These are phyloP conservation scores for Macrophomina pseudophaseolina DNA, from an alignment of 2,329 filamentous ascomycete genomes.

Conservation along the genomic window DNA sequence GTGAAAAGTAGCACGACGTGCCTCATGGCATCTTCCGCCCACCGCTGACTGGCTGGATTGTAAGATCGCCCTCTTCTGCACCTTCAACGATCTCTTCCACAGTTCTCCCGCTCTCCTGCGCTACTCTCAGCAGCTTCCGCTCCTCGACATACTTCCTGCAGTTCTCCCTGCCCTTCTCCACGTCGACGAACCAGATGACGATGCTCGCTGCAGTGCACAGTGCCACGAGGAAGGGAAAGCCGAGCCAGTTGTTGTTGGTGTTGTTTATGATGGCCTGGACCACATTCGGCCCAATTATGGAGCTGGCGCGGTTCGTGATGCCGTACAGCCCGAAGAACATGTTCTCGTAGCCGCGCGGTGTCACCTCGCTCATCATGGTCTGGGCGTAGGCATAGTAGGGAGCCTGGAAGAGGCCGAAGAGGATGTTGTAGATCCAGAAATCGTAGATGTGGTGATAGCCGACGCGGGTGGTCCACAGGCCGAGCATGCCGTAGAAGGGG, in stretches of 20 bases:
- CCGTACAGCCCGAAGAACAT: slow-evolving; percentile 73
- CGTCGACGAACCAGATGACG: slow-evolving; percentile 26
- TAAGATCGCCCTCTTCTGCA: background rate
- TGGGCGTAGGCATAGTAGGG: slow-evolving; percentile 75
- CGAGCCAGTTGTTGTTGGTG: slow-evolving; percentile 57
- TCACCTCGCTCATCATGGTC: slow-evolving; percentile 74
- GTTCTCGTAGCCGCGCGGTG: slow-evolving; percentile 70
- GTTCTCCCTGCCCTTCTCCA: slow-evolving; percentile 23
- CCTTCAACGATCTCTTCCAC: slow-evolving; percentile 25
- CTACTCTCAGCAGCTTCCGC: slow-evolving; percentile 15
- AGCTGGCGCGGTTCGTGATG: slow-evolving; percentile 71
- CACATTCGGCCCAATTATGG: slow-evolving; percentile 72
- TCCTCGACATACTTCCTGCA: slow-evolving; percentile 26
- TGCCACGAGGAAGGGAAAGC: slow-evolving; percentile 23
- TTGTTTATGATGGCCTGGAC: slow-evolving; percentile 72
- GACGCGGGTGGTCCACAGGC: slow-evolving; percentile 60
- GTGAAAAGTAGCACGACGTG: too few species aligned
- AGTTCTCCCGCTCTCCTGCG: slow-evolving; percentile 11
- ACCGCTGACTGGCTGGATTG: background rate
- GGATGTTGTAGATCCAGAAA: slow-evolving; percentile 56
- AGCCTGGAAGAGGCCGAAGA: slow-evolving; percentile 70
- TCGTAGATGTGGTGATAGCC: slow-evolving; percentile 62
- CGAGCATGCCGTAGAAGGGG: slow-evolving; percentile 64
- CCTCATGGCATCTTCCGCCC: background rate
- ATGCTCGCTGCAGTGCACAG: slow-evolving; percentile 16